Conservation (phyloP, 108 stramenopile species). For the Fragilaria radians region DNA sequence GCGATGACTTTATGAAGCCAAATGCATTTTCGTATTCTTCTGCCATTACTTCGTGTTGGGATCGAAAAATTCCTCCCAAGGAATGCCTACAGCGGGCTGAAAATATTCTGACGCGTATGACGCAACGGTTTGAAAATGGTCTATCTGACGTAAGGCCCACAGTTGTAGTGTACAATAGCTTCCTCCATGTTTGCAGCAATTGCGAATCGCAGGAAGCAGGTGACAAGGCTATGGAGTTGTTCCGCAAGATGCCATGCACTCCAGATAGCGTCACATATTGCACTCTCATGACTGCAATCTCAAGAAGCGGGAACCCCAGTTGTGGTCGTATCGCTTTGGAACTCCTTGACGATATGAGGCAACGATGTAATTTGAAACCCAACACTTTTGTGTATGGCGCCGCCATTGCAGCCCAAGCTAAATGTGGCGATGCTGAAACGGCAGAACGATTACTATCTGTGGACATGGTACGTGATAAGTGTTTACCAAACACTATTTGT, state of each 20-base stretch:
- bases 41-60: background rate
- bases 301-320: background rate
- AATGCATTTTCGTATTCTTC: background rate
- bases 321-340: background rate
- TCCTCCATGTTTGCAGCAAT: background rate
- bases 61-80: background rate
- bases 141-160: no score
- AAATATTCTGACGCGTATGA: background rate
- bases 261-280: background rate
- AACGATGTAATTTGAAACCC: background rate
- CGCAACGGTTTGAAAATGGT: background rate
- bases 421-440: slow-evolving; percentile 1
- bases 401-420: background rate
- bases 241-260: background rate
- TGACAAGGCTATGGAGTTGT: background rate
- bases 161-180: background rate
- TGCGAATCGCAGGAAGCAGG: background rate
- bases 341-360: background rate
- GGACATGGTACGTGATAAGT: background rate
- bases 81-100: background rate
- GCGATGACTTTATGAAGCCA: background rate
- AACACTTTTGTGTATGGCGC: background rate
- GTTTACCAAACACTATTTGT: background rate
- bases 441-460: background rate
- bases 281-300: background rate